These are phyloP conservation scores for Haberlea rhodopensis DNA, from an alignment of 257 asterid species.

Conservation along the genomic window DNA sequence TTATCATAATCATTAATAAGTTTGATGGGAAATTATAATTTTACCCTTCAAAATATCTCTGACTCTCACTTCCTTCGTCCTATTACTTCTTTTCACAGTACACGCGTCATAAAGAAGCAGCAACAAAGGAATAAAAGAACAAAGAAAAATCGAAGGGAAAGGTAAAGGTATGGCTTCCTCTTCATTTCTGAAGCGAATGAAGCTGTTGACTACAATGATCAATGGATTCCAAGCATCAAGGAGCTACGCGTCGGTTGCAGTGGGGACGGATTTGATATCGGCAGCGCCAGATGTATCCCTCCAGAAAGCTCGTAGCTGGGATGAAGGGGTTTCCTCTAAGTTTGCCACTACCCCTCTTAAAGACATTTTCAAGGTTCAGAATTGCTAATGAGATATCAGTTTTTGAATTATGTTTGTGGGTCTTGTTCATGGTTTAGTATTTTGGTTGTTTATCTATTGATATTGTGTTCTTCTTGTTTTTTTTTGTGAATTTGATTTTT, in stretches of 20 bases:
- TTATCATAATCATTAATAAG: too few relatives aligned
- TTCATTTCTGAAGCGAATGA: constrained; percentile 52
- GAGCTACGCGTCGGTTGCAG: constrained; percentile 74
- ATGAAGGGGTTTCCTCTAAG: constrained; percentile 88
- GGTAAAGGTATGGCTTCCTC: constrained; percentile 45
- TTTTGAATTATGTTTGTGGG: neutral
- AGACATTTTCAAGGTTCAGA: constrained; percentile 75
- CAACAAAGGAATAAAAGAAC: too few relatives aligned
- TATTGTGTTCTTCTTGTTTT: constrained; percentile 17
- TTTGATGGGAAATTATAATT: too few relatives aligned
- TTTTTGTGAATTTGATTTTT: constrained; percentile 23
- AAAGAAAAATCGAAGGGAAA: neutral
- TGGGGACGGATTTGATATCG: constrained; percentile 67
- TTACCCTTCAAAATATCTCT: too few relatives aligned
- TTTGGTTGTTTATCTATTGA: neutral
- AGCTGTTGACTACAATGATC: constrained; percentile 38
- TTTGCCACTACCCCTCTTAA: constrained; percentile 70
- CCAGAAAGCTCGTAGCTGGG: constrained; percentile 94
- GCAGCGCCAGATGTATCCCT: constrained; percentile 73
- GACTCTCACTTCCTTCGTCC: too few relatives aligned
- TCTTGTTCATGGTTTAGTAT: constrained; percentile 23
- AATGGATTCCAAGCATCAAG: constrained; percentile 42
- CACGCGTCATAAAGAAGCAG: too few relatives aligned
- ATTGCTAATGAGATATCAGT: neutral
- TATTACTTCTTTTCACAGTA: too few relatives aligned